These are phyloP conservation scores for Polytolypa hystricis DNA, from an alignment of 2,329 filamentous ascomycete genomes.

Conservation along the genomic window DNA sequence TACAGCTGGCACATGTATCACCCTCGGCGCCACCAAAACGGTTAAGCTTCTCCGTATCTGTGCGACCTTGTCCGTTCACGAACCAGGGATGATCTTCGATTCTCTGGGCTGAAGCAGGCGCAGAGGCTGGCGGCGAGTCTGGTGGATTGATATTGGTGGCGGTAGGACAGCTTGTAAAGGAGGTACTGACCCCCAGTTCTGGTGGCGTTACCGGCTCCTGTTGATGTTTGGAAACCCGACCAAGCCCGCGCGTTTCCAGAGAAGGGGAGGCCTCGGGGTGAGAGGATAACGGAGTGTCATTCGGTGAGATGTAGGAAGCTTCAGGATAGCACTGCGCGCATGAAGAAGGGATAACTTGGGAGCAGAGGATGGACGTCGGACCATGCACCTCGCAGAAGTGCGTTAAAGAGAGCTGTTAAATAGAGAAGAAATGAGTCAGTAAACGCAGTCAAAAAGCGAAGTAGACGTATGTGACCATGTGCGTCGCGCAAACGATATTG, in stretches of 20 bases:
- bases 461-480: background rate
- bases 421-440: constrained; percentile 9
- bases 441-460: background rate
- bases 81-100: constrained; percentile 45
- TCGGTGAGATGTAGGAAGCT: constrained; percentile 27
- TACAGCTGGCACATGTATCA: constrained; percentile 48
- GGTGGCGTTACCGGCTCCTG: constrained; percentile 7
- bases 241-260: background rate
- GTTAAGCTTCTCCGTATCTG: constrained; percentile 36
- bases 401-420: constrained; percentile 45
- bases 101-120: constrained; percentile 16
- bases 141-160: constrained; percentile 13
- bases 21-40: constrained; percentile 34
- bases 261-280: constrained; percentile 20
- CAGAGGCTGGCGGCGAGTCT: constrained; percentile 10
- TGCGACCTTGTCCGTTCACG: constrained; percentile 25
- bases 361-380: constrained; percentile 51
- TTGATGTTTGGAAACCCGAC: constrained; percentile 15
- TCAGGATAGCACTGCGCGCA: constrained; percentile 42
- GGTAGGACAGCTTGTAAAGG: constrained; percentile 8
- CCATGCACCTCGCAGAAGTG: constrained; percentile 54
- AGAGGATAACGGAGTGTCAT: constrained; percentile 29
- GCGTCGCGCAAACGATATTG: background rate
- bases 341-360: constrained; percentile 44
- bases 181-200: constrained; percentile 6